phyloP scores from a whole-genome alignment of 1,139 yeast species.

The Nakaseomyces nivariensis region DNA sequence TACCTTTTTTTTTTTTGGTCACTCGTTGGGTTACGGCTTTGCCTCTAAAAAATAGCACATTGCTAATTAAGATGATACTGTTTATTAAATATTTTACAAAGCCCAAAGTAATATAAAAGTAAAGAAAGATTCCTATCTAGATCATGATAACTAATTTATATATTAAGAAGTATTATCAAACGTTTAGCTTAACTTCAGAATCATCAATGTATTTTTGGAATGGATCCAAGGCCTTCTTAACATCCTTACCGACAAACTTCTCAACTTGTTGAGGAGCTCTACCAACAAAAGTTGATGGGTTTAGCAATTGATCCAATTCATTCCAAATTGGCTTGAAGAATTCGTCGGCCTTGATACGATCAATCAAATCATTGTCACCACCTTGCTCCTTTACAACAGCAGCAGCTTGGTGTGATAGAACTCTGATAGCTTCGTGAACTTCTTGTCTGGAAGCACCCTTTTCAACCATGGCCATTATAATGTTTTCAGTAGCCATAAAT shows the following conservation, averaged over 20 bases:
- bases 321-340: slow-evolving; percentile 87
- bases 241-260: slow-evolving; percentile 79
- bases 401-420: slow-evolving; percentile 92
- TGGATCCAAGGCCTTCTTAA: slow-evolving; percentile 70
- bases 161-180: slow-evolving; percentile 25
- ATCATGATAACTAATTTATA: background rate
- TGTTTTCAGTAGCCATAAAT: slow-evolving; percentile 98
- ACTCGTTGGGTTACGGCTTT: too few species aligned
- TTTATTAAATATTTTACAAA: too few species aligned
- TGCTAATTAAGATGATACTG: too few species aligned
- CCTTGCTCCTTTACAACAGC: slow-evolving; percentile 97
- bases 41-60: too few species aligned
- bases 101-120: too few species aligned
- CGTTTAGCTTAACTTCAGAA: slow-evolving; percentile 55
- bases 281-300: slow-evolving; percentile 93
- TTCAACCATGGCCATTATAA: slow-evolving; percentile 99
- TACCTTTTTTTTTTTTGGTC: too few species aligned
- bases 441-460: slow-evolving; percentile 97
- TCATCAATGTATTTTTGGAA: slow-evolving; percentile 49
- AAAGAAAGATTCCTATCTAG: too few species aligned
- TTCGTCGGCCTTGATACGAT: slow-evolving; percentile 66
- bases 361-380: slow-evolving; percentile 94
- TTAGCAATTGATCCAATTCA: slow-evolving; percentile 69
- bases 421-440: slow-evolving; percentile 96
- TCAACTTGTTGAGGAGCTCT: slow-evolving; percentile 98